Evolutionary conservation across 257 asterid genomes (phyloP).

Genomic region (Mentha longifolia): DNA sequence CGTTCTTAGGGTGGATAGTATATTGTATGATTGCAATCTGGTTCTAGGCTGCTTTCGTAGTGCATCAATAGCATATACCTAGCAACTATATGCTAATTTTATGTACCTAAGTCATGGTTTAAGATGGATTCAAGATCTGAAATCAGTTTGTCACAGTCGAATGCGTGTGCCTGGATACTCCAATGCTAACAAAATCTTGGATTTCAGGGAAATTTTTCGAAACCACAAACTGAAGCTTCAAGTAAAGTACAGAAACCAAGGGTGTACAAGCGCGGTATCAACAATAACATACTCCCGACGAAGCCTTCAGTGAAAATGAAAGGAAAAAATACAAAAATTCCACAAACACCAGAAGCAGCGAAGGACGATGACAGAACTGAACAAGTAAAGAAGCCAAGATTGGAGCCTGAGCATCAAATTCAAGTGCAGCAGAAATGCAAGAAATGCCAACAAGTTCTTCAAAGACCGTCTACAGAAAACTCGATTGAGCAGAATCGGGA

Average conservation of each 20-base stretch:
- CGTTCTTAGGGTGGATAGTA: too few species aligned
- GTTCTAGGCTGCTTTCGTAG: background rate
- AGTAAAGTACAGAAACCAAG: constrained; percentile 30
- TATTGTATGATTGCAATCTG: background rate
- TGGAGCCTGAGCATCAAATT: constrained; percentile 28
- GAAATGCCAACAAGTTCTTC: constrained; percentile 14
- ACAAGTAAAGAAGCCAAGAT: constrained; percentile 24
- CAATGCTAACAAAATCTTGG: constrained; percentile 26
- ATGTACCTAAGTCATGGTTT: background rate
- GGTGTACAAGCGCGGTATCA: constrained; percentile 19
- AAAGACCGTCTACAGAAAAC: constrained; percentile 30
- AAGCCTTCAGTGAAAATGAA: constrained; percentile 34
- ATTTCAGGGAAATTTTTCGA: constrained; percentile 19
- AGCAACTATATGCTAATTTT: background rate
- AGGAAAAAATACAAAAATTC: constrained; percentile 21
- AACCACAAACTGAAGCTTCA: constrained; percentile 30
- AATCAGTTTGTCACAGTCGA: background rate
- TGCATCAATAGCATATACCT: background rate
- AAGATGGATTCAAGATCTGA: background rate
- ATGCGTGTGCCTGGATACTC: background rate
- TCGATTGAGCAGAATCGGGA: constrained; percentile 24
- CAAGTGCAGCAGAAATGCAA: constrained; percentile 35
- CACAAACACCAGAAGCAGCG: constrained; percentile 28
- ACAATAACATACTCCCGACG: constrained; percentile 19
- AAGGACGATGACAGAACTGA: constrained; percentile 29